These are phyloP conservation scores for Eragrostis nindensis DNA, from an alignment of 176 grass and related monocot species.

Conservation along the genomic window DNA sequence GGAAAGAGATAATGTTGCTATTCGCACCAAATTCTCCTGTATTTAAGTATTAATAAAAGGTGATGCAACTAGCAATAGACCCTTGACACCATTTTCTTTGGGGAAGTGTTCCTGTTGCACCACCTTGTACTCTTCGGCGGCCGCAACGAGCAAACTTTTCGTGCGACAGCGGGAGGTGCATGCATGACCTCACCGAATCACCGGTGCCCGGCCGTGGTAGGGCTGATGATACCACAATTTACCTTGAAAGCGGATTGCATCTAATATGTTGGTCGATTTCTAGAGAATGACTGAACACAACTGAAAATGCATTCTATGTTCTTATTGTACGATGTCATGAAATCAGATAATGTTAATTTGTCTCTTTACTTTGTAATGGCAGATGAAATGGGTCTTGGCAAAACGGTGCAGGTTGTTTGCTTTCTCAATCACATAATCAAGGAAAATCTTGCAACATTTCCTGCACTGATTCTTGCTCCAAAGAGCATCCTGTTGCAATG, in stretches of 20 bases:
- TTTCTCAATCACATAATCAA: slow-evolving; percentile 61
- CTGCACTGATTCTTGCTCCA: slow-evolving; percentile 68
- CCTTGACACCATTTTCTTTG: neutral
- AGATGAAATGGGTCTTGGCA: slow-evolving; percentile 92
- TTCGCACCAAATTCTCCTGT: neutral
- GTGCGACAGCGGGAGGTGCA: no score
- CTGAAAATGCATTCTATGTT: neutral
- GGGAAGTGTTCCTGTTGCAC: neutral
- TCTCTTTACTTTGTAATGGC: slow-evolving; percentile 31
- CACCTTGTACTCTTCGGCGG: no score
- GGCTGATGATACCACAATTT: neutral
- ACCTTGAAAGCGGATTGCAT: neutral
- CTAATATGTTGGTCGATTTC: neutral
- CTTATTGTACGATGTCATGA: neutral
- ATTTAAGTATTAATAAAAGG: neutral
- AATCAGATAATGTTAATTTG: neutral
- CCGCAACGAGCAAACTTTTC: no score
- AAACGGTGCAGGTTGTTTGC: slow-evolving; percentile 77
- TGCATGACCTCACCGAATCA: no score
- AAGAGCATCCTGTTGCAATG: slow-evolving; percentile 81
- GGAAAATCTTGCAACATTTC: slow-evolving; percentile 39
- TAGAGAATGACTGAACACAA: neutral
- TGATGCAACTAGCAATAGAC: neutral
- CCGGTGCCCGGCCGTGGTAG: no score
- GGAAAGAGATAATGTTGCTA: neutral